Conservation (phyloP, 192 early-diverging fungal species). For the Jimgerdemannia flammicorona region DNA sequence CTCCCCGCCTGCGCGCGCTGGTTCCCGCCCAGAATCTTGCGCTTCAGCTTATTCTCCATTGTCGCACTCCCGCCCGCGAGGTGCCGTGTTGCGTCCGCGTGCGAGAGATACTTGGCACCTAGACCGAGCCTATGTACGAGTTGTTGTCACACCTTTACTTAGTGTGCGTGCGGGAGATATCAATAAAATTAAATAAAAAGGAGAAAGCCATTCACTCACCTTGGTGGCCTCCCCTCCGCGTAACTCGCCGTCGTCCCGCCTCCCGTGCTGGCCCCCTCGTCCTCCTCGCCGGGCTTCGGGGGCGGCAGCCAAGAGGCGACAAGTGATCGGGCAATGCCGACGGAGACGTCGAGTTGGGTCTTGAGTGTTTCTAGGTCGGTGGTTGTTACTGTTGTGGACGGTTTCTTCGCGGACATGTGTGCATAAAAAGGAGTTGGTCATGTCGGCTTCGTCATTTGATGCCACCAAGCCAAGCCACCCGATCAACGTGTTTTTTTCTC, state of each 20-base stretch:
- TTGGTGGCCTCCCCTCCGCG: slow-evolving; percentile 30
- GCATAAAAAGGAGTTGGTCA: too few species aligned
- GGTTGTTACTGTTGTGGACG: not conserved
- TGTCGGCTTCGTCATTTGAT: too few species aligned
- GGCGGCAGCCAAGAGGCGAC: slow-evolving; percentile 47
- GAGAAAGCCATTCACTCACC: slow-evolving; percentile 13
- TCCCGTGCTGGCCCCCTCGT: slow-evolving; percentile 29
- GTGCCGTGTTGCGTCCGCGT: slow-evolving; percentile 45
- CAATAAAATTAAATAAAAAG: not conserved
- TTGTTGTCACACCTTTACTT: not conserved
- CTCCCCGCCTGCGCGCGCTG: slow-evolving; percentile 7
- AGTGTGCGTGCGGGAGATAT: not conserved
- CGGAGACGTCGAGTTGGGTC: slow-evolving; percentile 50
- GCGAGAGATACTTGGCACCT: slow-evolving; percentile 50
- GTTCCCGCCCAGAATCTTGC: slow-evolving; percentile 35
- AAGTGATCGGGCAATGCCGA: slow-evolving; percentile 35
- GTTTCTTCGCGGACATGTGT: too few species aligned
- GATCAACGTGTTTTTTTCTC: too few species aligned
- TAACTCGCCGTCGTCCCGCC: slow-evolving; percentile 9
- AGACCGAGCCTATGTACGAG: slow-evolving; percentile 38
- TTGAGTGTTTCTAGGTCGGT: slow-evolving; percentile 25
- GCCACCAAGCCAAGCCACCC: too few species aligned
- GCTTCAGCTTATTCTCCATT: slow-evolving; percentile 37
- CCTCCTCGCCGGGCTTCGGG: slow-evolving; percentile 25
- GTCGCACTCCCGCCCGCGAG: slow-evolving; percentile 15